Evolutionary conservation across 1,284 basidiomycete species (phyloP).

Genomic region (Papiliotrema nemorosa): DNA sequence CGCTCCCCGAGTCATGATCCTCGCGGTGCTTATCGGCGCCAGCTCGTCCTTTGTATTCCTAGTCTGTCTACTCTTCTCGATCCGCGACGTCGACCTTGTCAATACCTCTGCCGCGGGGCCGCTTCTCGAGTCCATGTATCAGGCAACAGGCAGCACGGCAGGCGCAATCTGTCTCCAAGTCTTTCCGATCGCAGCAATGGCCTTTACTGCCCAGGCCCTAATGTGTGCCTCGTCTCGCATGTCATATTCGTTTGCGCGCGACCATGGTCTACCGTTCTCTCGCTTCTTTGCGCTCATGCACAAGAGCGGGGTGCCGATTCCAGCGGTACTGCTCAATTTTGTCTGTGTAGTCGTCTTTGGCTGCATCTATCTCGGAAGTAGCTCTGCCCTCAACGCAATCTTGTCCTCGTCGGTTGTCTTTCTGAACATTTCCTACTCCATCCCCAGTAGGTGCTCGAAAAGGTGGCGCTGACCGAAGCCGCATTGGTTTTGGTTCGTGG

Average conservation of each 20-base stretch:
- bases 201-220: conserved; percentile 48
- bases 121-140: conserved; percentile 63
- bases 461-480: background rate
- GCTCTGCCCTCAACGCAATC: conserved; percentile 52
- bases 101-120: conserved; percentile 59
- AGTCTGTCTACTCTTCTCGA: conserved; percentile 62
- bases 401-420: conserved; percentile 46
- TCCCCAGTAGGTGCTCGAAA: conserved; percentile 37
- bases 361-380: conserved; percentile 58
- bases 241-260: conserved; percentile 65
- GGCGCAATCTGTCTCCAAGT: conserved; percentile 48
- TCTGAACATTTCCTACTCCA: conserved; percentile 48
- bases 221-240: conserved; percentile 63
- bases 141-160: conserved; percentile 57
- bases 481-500: conserved; percentile 21
- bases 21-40: conserved; percentile 61
- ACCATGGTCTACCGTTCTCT: conserved; percentile 60
- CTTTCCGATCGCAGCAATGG: conserved; percentile 48
- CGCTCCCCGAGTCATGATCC: conserved; percentile 27
- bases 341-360: conserved; percentile 45
- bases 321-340: conserved; percentile 59
- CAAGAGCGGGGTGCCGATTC: conserved; percentile 53
- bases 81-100: conserved; percentile 58
- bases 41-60: conserved; percentile 59
- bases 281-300: conserved; percentile 54